These are phyloP conservation scores for Pseudevernia furfuracea DNA, from an alignment of 495 filamentous ascomycete species.

Conservation along the genomic window DNA sequence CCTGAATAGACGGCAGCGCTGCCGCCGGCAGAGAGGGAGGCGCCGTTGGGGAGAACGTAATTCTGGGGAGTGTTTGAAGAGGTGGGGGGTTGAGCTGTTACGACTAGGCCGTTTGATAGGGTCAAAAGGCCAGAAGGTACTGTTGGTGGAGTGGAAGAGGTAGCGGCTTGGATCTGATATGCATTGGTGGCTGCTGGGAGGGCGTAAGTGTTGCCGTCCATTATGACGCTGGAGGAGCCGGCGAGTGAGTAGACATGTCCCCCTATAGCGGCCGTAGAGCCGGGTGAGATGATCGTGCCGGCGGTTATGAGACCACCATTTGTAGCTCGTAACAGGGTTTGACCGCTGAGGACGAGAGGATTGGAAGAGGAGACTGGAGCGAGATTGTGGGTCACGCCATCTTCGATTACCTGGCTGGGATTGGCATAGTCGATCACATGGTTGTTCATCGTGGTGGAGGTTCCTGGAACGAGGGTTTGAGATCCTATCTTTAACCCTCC, in stretches of 20 bases:
- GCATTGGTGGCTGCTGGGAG: constrained; percentile 14
- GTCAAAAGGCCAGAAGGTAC: constrained; percentile 3
- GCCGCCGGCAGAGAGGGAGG: constrained; percentile 9
- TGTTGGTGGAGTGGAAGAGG: neutral
- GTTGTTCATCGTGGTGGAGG: neutral
- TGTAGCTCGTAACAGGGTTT: constrained; percentile 8
- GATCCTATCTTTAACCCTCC: constrained; percentile 10
- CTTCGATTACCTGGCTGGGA: constrained; percentile 10
- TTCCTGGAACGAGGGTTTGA: constrained; percentile 6
- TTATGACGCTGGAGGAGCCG: constrained; percentile 13
- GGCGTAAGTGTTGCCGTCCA: constrained; percentile 14
- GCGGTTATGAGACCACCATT: constrained; percentile 14
- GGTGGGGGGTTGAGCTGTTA: constrained; percentile 2
- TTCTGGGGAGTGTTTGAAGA: neutral
- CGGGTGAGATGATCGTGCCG: constrained; percentile 12
- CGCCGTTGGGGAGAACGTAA: constrained; percentile 15
- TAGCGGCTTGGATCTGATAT: constrained; percentile 6
- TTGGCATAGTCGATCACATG: constrained; percentile 12
- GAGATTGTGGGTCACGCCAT: constrained; percentile 12
- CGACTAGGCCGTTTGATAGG: constrained; percentile 15
- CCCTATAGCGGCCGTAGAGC: neutral
- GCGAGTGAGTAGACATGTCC: constrained; percentile 12
- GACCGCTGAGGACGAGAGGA: constrained; percentile 10
- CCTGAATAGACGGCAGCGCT: constrained; percentile 1
- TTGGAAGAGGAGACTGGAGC: constrained; percentile 7